Percentiles rank a stretch among this genome's conserved stretches.
phyloP scores from a whole-genome alignment of 768 basidiomycete species.

The Psilocybe sp. region DNA sequence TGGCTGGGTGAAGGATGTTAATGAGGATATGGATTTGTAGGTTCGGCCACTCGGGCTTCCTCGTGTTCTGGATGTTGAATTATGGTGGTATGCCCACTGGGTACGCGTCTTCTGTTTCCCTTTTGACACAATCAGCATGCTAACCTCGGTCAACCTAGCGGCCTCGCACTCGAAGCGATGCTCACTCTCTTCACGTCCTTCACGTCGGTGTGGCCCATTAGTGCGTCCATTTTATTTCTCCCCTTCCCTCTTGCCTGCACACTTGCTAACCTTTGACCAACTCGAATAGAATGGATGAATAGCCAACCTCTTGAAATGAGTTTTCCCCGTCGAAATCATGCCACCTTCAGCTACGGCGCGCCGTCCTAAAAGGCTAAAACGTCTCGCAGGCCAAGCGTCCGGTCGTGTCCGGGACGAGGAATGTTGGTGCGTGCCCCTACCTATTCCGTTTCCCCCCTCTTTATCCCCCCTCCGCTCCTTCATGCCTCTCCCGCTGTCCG shows the following conservation, averaged over 20 bases:
- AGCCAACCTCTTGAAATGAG: conserved; percentile 63
- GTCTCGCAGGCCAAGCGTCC: conserved; percentile 59
- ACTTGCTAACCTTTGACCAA: too few species aligned
- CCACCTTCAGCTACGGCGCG: conserved; percentile 65
- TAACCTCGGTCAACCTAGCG: too few species aligned
- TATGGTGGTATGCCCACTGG: conserved; percentile 55
- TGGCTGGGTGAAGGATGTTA: conserved; percentile 51
- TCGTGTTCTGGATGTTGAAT: conserved; percentile 68
- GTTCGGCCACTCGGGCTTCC: conserved; percentile 44
- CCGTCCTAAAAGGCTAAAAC: conserved; percentile 82
- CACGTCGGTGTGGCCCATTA: conserved; percentile 53
- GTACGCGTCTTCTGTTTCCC: conserved; percentile 28
- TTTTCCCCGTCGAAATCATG: conserved; percentile 56
- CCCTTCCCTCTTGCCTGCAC: too few species aligned
- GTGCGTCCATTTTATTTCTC: too few species aligned
- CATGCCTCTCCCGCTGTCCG: too few species aligned
- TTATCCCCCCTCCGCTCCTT: too few species aligned
- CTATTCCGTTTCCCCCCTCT: too few species aligned
- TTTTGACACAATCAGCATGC: too few species aligned
- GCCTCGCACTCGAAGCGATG: conserved; percentile 55
- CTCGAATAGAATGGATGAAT: too few species aligned
- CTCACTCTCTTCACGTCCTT: conserved; percentile 53
- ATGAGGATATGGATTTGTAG: conserved; percentile 22
- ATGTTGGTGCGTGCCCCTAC: conserved; percentile 49
- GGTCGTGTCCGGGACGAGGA: conserved; percentile 63